Evolutionary conservation across 2,329 filamentous ascomycete genomes (phyloP).

Genomic region (Penicillium sp.): DNA sequence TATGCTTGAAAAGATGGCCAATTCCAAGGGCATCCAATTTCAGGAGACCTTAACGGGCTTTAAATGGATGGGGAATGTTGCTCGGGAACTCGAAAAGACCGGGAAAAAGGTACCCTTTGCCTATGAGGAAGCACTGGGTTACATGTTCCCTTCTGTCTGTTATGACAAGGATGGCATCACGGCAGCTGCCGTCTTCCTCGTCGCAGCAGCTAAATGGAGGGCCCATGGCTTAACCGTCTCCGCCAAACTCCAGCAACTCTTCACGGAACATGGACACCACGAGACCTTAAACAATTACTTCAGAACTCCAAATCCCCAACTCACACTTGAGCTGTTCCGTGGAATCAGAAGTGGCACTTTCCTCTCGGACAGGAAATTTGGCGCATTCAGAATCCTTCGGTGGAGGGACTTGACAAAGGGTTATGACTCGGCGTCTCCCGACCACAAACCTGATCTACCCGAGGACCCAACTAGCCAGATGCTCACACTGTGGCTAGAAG

Average conservation of each 20-base stretch:
- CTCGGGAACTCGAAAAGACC: constrained; percentile 49
- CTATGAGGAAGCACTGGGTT: constrained; percentile 65
- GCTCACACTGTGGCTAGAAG: constrained; percentile 60
- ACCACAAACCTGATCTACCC: constrained; percentile 55
- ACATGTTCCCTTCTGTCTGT: constrained; percentile 62
- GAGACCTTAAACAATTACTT: constrained; percentile 64
- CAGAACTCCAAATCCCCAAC: constrained; percentile 54
- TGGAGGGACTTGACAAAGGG: constrained; percentile 63
- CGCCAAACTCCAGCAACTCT: constrained; percentile 56
- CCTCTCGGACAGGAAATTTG: constrained; percentile 48
- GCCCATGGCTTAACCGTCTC: constrained; percentile 55
- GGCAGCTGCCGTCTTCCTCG: constrained; percentile 59
- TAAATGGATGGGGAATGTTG: constrained; percentile 65
- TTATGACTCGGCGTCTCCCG: constrained; percentile 55
- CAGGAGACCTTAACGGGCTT: constrained; percentile 64
- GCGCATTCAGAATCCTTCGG: constrained; percentile 51
- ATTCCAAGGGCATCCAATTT: constrained; percentile 55
- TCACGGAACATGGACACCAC: constrained; percentile 58
- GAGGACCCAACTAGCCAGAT: constrained; percentile 59
- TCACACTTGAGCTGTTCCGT: constrained; percentile 55
- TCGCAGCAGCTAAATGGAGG: constrained; percentile 52
- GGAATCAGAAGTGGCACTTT: constrained; percentile 49
- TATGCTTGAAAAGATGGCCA: constrained; percentile 60
- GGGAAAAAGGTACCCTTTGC: constrained; percentile 56
- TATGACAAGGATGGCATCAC: constrained; percentile 65